phyloP scores from a whole-genome alignment of 345 rosid genomes.

The Camelina hispida region DNA sequence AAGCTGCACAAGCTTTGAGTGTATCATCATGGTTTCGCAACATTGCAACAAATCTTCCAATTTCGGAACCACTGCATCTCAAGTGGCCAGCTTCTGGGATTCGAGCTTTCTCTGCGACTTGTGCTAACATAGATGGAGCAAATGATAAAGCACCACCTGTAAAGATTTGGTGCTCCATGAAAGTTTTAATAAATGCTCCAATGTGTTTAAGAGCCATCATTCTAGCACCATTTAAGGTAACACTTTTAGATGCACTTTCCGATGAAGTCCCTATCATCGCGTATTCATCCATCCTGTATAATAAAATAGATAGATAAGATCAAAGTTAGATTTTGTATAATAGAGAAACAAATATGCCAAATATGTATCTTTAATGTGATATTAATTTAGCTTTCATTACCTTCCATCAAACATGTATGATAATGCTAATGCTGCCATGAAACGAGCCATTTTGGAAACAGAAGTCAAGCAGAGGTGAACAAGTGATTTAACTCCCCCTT shows the following conservation, averaged over 20 bases:
- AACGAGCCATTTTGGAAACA: constrained; percentile 74
- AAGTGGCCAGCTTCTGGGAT: constrained; percentile 89
- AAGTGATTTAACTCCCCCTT: constrained; percentile 73
- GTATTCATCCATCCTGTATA: constrained; percentile 75
- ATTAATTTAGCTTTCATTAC: constrained; percentile 42
- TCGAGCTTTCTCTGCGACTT: constrained; percentile 77
- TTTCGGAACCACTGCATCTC: constrained; percentile 83
- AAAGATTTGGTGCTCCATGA: constrained; percentile 62
- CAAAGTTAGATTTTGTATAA: constrained; percentile 21
- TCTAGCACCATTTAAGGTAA: constrained; percentile 68
- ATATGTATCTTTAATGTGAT: not conserved
- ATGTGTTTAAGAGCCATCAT: constrained; percentile 67
- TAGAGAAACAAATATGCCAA: constrained; percentile 19
- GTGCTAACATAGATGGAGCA: constrained; percentile 68
- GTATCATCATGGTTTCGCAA: constrained; percentile 58
- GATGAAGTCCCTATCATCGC: constrained; percentile 59
- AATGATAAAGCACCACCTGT: constrained; percentile 71
- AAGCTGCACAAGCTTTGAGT: constrained; percentile 82
- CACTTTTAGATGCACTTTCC: constrained; percentile 61
- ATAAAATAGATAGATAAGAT: not conserved
- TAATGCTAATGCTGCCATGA: constrained; percentile 82
- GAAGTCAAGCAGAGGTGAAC: constrained; percentile 66
- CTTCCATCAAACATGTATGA: constrained; percentile 88
- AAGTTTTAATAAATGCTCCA: constrained; percentile 57
- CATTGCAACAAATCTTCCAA: constrained; percentile 78